Conservation (phyloP, 2,329 filamentous ascomycete genomes). For the Fusarium hainanense region DNA sequence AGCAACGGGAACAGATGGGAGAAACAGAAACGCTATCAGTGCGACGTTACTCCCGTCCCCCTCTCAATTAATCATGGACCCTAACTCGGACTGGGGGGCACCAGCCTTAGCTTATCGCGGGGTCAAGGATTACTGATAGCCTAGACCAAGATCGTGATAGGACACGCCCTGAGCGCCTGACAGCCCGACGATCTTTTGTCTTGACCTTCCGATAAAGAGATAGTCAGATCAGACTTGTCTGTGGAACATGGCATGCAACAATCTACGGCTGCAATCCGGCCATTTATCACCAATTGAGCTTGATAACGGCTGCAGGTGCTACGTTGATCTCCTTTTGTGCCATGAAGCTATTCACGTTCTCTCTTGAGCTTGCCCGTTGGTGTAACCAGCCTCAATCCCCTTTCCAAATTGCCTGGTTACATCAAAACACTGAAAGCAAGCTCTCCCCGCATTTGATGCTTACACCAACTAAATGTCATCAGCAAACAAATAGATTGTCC, state of each 20-base stretch:
- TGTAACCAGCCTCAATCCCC: conserved; percentile 17
- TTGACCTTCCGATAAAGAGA: conserved; percentile 24
- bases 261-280: conserved; percentile 29
- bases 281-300: conserved; percentile 29
- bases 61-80: neutral
- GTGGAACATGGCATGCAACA: conserved; percentile 33
- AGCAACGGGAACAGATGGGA: neutral
- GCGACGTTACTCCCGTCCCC: conserved; percentile 4
- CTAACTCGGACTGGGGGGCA: neutral
- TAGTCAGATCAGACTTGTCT: conserved; percentile 5
- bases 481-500: neutral
- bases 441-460: conserved; percentile 8
- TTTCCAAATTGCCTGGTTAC: conserved; percentile 20
- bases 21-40: conserved; percentile 20
- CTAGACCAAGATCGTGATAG: conserved; percentile 12
- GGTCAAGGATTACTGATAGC: conserved; percentile 14
- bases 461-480: conserved; percentile 13
- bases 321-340: conserved; percentile 6
- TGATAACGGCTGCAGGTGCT: conserved; percentile 27
- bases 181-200: neutral
- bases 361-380: neutral
- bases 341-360: conserved; percentile 24
- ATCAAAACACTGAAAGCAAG: conserved; percentile 16
- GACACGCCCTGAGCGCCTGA: conserved; percentile 6
- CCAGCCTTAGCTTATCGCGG: conserved; percentile 21